Conservation (phyloP, 2,329 filamentous ascomycete species). For the Diaporthe nobilis region DNA sequence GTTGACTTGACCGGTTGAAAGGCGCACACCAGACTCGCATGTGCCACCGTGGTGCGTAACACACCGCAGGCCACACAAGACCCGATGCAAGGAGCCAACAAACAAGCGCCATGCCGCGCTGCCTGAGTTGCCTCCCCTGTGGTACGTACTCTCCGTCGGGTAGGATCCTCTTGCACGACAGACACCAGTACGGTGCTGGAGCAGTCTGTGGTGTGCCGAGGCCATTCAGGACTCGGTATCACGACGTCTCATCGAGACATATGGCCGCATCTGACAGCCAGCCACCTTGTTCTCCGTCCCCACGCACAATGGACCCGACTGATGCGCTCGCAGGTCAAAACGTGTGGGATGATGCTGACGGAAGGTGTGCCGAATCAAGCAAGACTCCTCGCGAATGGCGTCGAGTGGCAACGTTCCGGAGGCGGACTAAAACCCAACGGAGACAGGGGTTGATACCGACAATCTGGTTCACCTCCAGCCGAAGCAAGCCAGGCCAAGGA, state of each 20-base stretch:
- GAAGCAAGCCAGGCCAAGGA: slow-evolving; percentile 29
- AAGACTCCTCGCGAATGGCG: slow-evolving; percentile 32
- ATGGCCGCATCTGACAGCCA: slow-evolving; percentile 29
- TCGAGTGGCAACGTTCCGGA: slow-evolving; percentile 27
- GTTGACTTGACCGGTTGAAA: slow-evolving; percentile 29
- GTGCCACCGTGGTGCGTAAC: slow-evolving; percentile 31
- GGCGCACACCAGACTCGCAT: slow-evolving; percentile 32
- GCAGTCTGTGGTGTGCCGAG: slow-evolving; percentile 20
- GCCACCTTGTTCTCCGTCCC: slow-evolving; percentile 7
- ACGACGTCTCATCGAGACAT: slow-evolving; percentile 23
- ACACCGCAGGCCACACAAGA: slow-evolving; percentile 21
- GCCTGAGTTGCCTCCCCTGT: not conserved
- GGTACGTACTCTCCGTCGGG: slow-evolving; percentile 7
- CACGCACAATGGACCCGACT: not conserved
- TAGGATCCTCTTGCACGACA: slow-evolving; percentile 24
- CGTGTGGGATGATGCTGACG: slow-evolving; percentile 26
- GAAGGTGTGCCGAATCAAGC: slow-evolving; percentile 18
- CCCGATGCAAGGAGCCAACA: slow-evolving; percentile 31
- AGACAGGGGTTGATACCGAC: slow-evolving; percentile 32
- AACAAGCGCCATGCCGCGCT: slow-evolving; percentile 23
- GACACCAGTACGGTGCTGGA: not conserved
- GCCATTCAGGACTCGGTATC: slow-evolving; percentile 7
- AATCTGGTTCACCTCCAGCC: slow-evolving; percentile 30
- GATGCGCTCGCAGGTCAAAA: slow-evolving; percentile 2
- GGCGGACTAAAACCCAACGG: slow-evolving; percentile 17